Evolutionary conservation across 352 stramenopile species (phyloP).

Genomic region (Phytophthora pseudosyringae): DNA sequence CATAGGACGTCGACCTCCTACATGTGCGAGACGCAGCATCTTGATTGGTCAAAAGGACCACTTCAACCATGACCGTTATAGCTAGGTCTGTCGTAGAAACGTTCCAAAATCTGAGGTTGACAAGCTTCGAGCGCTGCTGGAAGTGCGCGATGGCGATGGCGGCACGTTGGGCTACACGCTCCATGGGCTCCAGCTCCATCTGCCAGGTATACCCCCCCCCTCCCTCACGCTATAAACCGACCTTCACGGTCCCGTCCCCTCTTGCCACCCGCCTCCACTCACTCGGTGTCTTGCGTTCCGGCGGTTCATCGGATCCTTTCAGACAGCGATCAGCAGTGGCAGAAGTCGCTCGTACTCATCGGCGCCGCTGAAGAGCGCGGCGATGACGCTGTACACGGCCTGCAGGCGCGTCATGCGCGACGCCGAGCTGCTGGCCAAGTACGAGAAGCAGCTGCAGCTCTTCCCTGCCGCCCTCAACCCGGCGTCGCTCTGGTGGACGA

Average conservation of each 20-base stretch:
- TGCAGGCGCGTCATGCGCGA: conserved; percentile 29
- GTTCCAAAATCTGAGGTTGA: not conserved
- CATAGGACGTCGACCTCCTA: too few species aligned
- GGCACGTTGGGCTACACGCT: not conserved
- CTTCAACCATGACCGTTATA: not conserved
- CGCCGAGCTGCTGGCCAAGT: conserved; percentile 21
- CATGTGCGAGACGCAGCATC: not conserved
- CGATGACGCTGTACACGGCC: conserved; percentile 15
- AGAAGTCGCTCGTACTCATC: conserved; percentile 22
- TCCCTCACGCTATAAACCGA: not conserved
- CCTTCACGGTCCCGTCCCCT: not conserved
- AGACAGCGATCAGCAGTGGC: conserved; percentile 8
- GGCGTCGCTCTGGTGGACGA: conserved; percentile 32
- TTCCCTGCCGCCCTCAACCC: conserved; percentile 33
- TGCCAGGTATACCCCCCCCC: not conserved
- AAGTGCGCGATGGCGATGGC: not conserved
- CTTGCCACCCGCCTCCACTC: not conserved
- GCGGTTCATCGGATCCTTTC: conserved; percentile 1
- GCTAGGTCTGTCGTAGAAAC: not conserved
- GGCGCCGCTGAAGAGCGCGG: conserved; percentile 23
- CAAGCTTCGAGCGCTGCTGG: not conserved
- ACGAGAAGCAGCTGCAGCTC: conserved; percentile 36
- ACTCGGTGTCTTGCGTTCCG: conserved; percentile 4
- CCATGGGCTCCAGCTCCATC: not conserved
- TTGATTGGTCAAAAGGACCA: not conserved